A percentile compares a stretch with the other conserved stretches of the same genome.
Conservation (phyloP, 108 stramenopile genomes). For the Cyclotella sp. region DNA sequence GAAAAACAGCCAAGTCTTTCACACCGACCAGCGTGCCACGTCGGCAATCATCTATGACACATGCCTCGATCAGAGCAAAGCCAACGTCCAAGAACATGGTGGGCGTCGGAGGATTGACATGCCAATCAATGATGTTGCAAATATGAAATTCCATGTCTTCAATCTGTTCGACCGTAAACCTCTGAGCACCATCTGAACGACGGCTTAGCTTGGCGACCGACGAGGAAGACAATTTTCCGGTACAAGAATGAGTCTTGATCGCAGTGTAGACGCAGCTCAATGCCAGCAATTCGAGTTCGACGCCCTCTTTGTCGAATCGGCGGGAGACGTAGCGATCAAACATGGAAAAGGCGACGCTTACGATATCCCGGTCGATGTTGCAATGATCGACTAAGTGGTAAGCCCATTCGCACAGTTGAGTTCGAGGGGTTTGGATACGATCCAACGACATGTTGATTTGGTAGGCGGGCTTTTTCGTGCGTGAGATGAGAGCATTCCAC, state of each 20-base stretch:
- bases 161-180: slow-evolving; percentile 1
- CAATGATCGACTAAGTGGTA: slow-evolving; percentile 5
- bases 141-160: not conserved
- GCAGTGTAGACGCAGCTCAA: slow-evolving; percentile 2
- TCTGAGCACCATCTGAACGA: not conserved
- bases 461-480: not conserved
- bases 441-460: not conserved
- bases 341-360: not conserved
- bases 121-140: not conserved
- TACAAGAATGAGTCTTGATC: not conserved
- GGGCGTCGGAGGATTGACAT: not conserved
- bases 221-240: not conserved
- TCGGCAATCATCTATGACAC: not conserved
- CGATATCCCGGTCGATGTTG: not conserved
- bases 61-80: not conserved
- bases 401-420: slow-evolving; percentile 9
- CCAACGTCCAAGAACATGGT: not conserved
- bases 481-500: slow-evolving; percentile 6
- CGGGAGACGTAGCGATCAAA: slow-evolving; percentile 9
- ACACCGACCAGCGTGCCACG: not conserved
- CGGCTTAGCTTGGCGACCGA: not conserved
- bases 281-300: not conserved
- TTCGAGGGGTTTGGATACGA: slow-evolving; percentile 5
- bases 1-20: not conserved
- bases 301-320: not conserved